Percentiles rank a stretch among this genome's conserved stretches.
phyloP scores from a whole-genome alignment of 805 yeast species.

The Teunomyces aglyptinius region DNA sequence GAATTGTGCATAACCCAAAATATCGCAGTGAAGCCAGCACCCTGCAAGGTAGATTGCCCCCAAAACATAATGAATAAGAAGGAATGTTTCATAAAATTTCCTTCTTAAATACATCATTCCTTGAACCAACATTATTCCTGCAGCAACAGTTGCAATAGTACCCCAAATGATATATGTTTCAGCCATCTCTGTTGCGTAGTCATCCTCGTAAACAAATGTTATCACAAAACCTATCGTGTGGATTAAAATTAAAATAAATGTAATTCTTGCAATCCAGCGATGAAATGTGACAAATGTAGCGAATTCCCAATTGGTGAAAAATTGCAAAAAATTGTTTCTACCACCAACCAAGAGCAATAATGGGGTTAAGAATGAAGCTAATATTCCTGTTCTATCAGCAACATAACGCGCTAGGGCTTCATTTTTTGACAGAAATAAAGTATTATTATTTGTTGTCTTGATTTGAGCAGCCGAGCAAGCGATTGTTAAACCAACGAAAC shows the following conservation, averaged over 20 bases:
- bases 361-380: constrained; percentile 31
- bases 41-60: constrained; percentile 48
- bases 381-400: constrained; percentile 54
- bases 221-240: constrained; percentile 17
- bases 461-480: constrained; percentile 24
- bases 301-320: constrained; percentile 9
- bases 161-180: constrained; percentile 29
- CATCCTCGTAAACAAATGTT: constrained; percentile 2
- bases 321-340: constrained; percentile 16
- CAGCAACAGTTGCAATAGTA: constrained; percentile 27
- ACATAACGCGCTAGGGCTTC: constrained; percentile 21
- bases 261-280: constrained; percentile 18
- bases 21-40: constrained; percentile 44
- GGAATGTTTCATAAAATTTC: constrained; percentile 49
- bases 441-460: constrained; percentile 28
- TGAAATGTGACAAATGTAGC: constrained; percentile 17
- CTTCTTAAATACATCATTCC: constrained; percentile 45
- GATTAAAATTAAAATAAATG: constrained; percentile 13
- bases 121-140: constrained; percentile 40
- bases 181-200: constrained; percentile 14
- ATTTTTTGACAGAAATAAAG: constrained; percentile 26
- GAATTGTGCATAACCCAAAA: constrained; percentile 28
- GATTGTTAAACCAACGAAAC: constrained; percentile 19
- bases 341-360: constrained; percentile 18
- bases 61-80: constrained; percentile 52